Percentiles rank a stretch among this genome's conserved stretches.
Conservation (phyloP, 1,284 basidiomycete species). For the Leccinum huronense region DNA sequence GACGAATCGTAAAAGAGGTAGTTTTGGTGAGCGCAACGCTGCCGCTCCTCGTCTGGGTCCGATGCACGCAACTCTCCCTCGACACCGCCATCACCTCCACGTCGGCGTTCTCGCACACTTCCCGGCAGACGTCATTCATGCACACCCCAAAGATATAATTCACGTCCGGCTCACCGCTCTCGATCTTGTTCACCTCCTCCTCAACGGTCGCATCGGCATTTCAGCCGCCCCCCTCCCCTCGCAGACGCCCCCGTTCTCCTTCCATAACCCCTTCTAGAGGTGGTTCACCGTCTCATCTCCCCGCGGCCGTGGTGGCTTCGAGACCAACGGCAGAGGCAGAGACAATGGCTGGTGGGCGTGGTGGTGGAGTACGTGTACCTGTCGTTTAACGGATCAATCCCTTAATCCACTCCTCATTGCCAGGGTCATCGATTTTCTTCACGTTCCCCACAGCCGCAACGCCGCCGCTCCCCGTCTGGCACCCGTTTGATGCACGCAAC, state of each 20-base stretch:
- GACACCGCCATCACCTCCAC: slow-evolving; percentile 35
- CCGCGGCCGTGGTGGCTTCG: slow-evolving; percentile 43
- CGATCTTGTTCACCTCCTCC: slow-evolving; percentile 17
- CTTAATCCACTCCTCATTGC: slow-evolving; percentile 31
- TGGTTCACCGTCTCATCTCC: no score
- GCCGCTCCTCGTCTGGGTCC: slow-evolving; percentile 34
- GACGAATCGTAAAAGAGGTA: no score
- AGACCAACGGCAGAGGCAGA: slow-evolving; percentile 41
- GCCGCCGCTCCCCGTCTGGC: slow-evolving; percentile 35
- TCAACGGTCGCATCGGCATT: no score
- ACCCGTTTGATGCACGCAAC: slow-evolving; percentile 38
- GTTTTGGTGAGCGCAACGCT: slow-evolving; percentile 16
- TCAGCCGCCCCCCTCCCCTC: no score
- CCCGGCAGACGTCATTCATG: slow-evolving; percentile 39
- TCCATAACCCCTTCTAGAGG: no score
- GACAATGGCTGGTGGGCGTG: slow-evolving; percentile 39
- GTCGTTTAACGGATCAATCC: slow-evolving; percentile 5
- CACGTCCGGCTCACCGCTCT: slow-evolving; percentile 29
- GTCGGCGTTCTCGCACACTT: slow-evolving; percentile 38
- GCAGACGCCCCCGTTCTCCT: no score
- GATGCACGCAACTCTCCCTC: slow-evolving; percentile 45
- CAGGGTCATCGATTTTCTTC: slow-evolving; percentile 39
- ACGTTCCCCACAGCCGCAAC: slow-evolving; percentile 38
- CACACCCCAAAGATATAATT: slow-evolving; percentile 23
- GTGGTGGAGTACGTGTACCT: slow-evolving; percentile 36